Base-by-base conservation (phyloP, 2,329 filamentous ascomycete species). In the Biscogniauxia marginata region DNA sequence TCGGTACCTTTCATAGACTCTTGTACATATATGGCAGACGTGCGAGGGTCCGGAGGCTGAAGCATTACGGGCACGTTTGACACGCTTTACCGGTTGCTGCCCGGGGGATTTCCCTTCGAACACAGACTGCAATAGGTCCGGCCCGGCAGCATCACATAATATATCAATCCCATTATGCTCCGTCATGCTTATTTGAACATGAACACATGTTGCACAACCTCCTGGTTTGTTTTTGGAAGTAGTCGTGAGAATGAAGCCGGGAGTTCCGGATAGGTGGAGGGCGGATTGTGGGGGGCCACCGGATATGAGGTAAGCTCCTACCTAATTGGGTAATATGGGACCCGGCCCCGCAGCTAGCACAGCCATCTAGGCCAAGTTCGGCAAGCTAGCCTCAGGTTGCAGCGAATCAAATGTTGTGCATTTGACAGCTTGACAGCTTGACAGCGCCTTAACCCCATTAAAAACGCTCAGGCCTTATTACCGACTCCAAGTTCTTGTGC, bases 101-200 rank as follows among this genome's bases (percentile, higher is more conserved):
- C 46, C n/a, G 22, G 55, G 21, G 48, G 53, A 48, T 9, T n/a
- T n/a, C n/a, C 45, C 24, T 24, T 34, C 48, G 13, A 60, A 58
- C 24, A 58, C 30, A 16, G 57, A 50, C n/a, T 43, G 24, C 44
- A 58, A 44, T 13, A 60, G 63, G 39, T 60, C 61, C 21, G 64
- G 64, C 23, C 63, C 62, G n/a, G 63, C 67, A 22, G 66, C 67
- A 46, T 69, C 65, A 50, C 67, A 69, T 25, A 68, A 56, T 21
- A 69, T 69, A 50, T 67, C 65, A 21, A 69, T 69, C 22, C 65
- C 66, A 56, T 63, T 67, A 46, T 65, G 64, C 56, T 66, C 63
- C 18, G 59, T 61, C 65, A 67, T 68, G 20, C 43, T 64, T 19
- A 11, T 46, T 18, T 45, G 7, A 16, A 30, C 18, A 3, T 23